Percentiles rank a stretch among this genome's conserved stretches.
Evolutionary conservation across 768 basidiomycete genomes (phyloP).

Genomic region (Tremella mesenterica): DNA sequence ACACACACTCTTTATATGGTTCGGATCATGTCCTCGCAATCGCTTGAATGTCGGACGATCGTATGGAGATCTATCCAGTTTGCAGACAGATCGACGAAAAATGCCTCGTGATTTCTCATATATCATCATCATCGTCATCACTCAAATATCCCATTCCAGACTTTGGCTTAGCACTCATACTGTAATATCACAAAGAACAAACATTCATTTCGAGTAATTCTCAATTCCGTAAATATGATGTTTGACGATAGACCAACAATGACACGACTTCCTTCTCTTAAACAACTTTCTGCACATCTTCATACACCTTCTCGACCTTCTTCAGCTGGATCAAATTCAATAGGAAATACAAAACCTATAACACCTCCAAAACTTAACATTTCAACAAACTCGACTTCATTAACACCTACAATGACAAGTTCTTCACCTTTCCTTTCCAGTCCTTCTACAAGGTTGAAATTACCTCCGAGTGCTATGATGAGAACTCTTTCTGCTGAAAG

Average conservation of each 20-base stretch:
- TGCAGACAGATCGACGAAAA: not conserved
- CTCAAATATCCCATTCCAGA: no score
- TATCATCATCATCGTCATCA: not conserved
- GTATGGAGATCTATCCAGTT: not conserved
- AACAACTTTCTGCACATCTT: conserved; percentile 15
- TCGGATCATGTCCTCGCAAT: no score
- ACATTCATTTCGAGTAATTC: no score
- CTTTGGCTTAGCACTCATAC: no score
- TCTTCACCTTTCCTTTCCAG: not conserved
- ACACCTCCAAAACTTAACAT: conserved; percentile 6
- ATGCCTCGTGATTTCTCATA: not conserved
- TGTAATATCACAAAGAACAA: no score
- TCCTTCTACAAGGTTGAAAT: conserved; percentile 17
- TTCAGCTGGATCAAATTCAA: conserved; percentile 6
- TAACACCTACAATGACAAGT: not conserved
- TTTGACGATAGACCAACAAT: conserved; percentile 18
- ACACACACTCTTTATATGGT: not conserved
- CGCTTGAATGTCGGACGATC: not conserved
- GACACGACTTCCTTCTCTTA: conserved; percentile 28
- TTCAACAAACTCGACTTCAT: conserved; percentile 6
- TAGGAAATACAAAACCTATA: conserved; percentile 10
- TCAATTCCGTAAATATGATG: no score
- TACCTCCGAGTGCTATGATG: conserved; percentile 33
- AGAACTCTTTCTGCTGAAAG: conserved; percentile 10
- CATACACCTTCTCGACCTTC: conserved; percentile 7